These are phyloP conservation scores for Kuraishia floccosa DNA, from an alignment of 805 yeast species.

Conservation along the genomic window DNA sequence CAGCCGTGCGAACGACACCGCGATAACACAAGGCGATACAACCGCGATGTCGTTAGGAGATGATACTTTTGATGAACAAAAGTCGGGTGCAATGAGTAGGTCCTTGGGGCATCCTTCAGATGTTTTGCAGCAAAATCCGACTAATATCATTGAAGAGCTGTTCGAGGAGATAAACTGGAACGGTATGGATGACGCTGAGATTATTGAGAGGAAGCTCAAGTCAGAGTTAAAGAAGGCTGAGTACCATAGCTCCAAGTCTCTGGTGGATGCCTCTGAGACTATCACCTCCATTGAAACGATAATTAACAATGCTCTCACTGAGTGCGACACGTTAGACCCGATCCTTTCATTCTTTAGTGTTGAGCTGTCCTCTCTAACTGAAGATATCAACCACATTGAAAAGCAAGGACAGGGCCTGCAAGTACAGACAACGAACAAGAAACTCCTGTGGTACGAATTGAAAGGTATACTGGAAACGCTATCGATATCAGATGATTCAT, in stretches of 20 bases:
- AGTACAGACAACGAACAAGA: conserved; percentile 73
- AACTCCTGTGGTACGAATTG: conserved; percentile 59
- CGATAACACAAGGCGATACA: no score
- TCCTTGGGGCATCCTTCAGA: not conserved
- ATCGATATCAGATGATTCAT: conserved; percentile 45
- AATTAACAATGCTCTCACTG: conserved; percentile 30
- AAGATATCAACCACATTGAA: conserved; percentile 63
- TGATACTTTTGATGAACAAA: no score
- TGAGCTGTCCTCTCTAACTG: conserved; percentile 51
- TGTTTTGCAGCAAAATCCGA: not conserved
- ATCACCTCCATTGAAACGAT: conserved; percentile 29
- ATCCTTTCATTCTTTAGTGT: conserved; percentile 44
- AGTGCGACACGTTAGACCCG: conserved; percentile 46
- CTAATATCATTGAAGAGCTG: conserved; percentile 39
- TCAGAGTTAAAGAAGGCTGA: conserved; percentile 52
- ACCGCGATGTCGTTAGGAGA: no score
- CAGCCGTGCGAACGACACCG: no score
- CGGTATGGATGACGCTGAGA: conserved; percentile 49
- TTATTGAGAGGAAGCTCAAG: conserved; percentile 44
- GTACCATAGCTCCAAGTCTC: conserved; percentile 45
- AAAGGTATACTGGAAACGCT: conserved; percentile 62
- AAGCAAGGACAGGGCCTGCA: conserved; percentile 73
- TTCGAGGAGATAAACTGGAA: conserved; percentile 76
- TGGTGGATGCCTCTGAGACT: conserved; percentile 27
- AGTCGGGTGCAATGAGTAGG: no score